Conservation (phyloP, 805 yeast genomes). For the Suhomyces sp. region DNA sequence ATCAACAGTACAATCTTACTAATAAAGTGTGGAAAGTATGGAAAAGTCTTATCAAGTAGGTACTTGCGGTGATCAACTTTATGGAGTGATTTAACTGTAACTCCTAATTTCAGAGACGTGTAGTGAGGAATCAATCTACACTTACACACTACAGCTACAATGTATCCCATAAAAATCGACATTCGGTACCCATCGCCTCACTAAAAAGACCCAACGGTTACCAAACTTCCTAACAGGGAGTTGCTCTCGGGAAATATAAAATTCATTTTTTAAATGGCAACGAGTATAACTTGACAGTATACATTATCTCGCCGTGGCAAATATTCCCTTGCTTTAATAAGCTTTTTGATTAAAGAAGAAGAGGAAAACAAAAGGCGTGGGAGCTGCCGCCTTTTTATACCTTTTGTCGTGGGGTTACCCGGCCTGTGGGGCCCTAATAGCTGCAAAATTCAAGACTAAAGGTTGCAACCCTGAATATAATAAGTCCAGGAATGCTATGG, state of each 20-base stretch:
- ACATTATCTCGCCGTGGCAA: constrained; percentile 69
- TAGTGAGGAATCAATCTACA: too few species aligned
- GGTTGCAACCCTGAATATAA: too few species aligned
- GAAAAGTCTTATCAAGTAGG: too few species aligned
- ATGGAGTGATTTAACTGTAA: too few species aligned
- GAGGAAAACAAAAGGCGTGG: constrained; percentile 9
- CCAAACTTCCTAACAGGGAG: constrained; percentile 62
- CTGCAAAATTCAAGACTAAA: constrained; percentile 1
- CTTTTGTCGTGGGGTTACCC: not conserved
- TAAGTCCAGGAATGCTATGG: too few species aligned
- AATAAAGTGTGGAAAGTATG: too few species aligned
- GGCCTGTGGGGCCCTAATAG: constrained; percentile 1
- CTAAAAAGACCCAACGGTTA: constrained; percentile 48
- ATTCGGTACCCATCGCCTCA: constrained; percentile 57
- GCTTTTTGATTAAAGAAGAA: constrained; percentile 55
- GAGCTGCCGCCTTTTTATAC: constrained; percentile 8
- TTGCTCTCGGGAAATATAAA: constrained; percentile 49
- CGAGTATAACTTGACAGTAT: constrained; percentile 59
- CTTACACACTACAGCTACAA: constrained; percentile 4
- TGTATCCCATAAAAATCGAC: constrained; percentile 53
- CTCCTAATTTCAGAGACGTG: too few species aligned
- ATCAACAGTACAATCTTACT: too few species aligned
- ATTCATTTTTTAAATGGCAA: constrained; percentile 52
- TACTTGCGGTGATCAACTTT: too few species aligned
- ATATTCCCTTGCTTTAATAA: constrained; percentile 48